phyloP scores from a whole-genome alignment of 495 filamentous ascomycete genomes.

The Penicillium parvum region DNA sequence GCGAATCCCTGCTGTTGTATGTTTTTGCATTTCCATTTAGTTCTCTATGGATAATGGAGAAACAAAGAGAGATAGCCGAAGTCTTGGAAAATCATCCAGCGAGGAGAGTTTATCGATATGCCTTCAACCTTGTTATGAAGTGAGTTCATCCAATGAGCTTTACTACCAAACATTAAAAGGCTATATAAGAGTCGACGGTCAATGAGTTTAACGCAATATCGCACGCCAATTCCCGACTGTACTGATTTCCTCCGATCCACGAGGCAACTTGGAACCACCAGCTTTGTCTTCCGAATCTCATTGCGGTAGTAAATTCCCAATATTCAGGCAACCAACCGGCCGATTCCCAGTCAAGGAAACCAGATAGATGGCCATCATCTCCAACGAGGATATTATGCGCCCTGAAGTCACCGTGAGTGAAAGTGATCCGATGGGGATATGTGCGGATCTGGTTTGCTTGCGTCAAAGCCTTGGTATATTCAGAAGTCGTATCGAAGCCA shows the following conservation, averaged over 20 bases:
- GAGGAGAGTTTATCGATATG: too few species aligned
- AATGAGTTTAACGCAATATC: conserved; percentile 24
- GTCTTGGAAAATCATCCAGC: too few species aligned
- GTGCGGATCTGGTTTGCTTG: conserved; percentile 15
- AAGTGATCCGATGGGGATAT: conserved; percentile 19
- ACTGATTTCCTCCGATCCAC: conserved; percentile 25
- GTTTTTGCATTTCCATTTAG: too few species aligned
- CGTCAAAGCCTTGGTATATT: conserved; percentile 19
- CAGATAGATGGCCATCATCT: conserved; percentile 40
- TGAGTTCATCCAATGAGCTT: too few species aligned
- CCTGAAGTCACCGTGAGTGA: conserved; percentile 50
- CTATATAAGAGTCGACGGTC: conserved; percentile 26
- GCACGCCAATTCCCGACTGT: conserved; percentile 17
- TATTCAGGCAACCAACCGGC: conserved; percentile 52
- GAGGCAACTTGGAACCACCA: conserved; percentile 28
- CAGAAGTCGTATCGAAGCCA: conserved; percentile 7
- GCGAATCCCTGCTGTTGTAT: too few species aligned
- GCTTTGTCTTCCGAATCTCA: conserved; percentile 20
- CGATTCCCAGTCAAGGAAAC: conserved; percentile 51
- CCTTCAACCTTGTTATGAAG: too few species aligned
- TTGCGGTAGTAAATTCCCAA: conserved; percentile 48
- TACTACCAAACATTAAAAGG: background rate
- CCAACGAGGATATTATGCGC: conserved; percentile 44
- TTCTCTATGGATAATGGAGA: too few species aligned
- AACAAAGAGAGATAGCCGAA: too few species aligned